Evolutionary conservation across 805 yeast genomes (phyloP), one percentile per base, ranked within the genome.

Genomic region (Candida patagonica): DNA sequence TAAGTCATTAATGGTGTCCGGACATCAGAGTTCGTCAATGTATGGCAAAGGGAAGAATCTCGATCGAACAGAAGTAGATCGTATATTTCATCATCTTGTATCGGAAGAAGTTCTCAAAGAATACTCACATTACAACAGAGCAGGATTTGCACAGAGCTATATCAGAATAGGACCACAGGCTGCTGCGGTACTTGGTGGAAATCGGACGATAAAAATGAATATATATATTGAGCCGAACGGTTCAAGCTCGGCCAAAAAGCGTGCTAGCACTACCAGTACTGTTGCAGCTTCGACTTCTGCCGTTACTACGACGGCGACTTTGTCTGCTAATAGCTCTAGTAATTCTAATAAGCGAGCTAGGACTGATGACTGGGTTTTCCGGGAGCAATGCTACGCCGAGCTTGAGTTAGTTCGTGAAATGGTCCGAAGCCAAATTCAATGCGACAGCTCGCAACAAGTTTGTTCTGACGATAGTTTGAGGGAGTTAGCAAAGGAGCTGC

Each of bases 141-240:
- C 76, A n/a, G 94, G 95, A 0, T 88, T 80, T 63, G 82, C 94
- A 0, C 65, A 81, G 1, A 80, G 82, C 39, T 89, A 89, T 53
- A 71, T 88, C 4, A 68, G 67, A 46, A 49, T 68, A 1, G 95
- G 95, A 0, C 64, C 67, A 1, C 61, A 68, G n/a, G 76, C 87
- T 1, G 52, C 59, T 12, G 53, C 52, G 1, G 65, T 86, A 1
- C 51, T 80, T 37, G 49, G 52, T 7, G 73, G 72, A 9, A 26
- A 35, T 6, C 26, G 34, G 30, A 35, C 41, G 19, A 51, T 58
- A 15, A 38, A 37, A 9, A 47, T 57, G 41, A 45, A 21, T 8
- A 15, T 12, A 3, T 26, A 30, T 29, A 8, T 29, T 9, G 24
- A 15, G 19, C 27, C 6, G 12, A 15, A 19, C 16, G 32, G 24